A percentile compares a stretch with the other conserved stretches of the same genome.
Evolutionary conservation across 1,284 basidiomycete genomes (phyloP).

Genomic region (Cryptococcus wingfieldii): DNA sequence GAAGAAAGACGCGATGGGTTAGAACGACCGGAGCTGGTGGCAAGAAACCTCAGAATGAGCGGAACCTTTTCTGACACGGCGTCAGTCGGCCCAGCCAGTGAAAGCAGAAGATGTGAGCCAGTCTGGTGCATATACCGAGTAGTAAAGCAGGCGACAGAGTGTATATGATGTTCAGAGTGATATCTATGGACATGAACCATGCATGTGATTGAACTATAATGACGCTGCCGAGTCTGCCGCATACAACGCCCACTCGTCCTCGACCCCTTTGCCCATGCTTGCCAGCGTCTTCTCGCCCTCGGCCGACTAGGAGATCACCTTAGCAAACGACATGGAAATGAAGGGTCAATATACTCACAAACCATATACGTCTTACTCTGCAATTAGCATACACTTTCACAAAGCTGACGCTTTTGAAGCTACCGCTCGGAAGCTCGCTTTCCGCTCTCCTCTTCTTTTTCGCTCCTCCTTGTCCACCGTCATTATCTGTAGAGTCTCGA

Average conservation of each 20-base stretch:
- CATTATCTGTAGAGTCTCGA: constrained; percentile 1
- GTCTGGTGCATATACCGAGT: too few relatives aligned
- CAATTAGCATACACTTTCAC: constrained; percentile 77
- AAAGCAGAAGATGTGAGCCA: too few relatives aligned
- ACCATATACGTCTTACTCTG: constrained; percentile 72
- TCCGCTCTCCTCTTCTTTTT: constrained; percentile 15
- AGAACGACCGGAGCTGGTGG: too few relatives aligned
- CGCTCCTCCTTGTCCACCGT: background rate
- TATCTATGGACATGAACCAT: background rate
- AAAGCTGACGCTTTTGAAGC: constrained; percentile 63
- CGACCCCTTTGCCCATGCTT: constrained; percentile 16
- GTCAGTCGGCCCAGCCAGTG: too few relatives aligned
- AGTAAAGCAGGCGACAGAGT: too few relatives aligned
- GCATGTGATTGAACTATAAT: background rate
- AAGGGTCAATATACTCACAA: constrained; percentile 43
- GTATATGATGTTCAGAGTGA: too few relatives aligned
- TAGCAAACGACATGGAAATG: background rate
- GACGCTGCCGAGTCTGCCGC: constrained; percentile 10
- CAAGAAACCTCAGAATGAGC: too few relatives aligned
- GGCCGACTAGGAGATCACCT: constrained; percentile 35
- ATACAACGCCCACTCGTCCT: constrained; percentile 33
- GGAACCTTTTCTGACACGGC: too few relatives aligned
- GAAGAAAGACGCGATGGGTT: too few relatives aligned
- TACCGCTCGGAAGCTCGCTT: constrained; percentile 54
- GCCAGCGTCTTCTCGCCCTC: constrained; percentile 36